Conservation (phyloP, 1,284 basidiomycete genomes). For the Stygiomarasmius scandens region DNA sequence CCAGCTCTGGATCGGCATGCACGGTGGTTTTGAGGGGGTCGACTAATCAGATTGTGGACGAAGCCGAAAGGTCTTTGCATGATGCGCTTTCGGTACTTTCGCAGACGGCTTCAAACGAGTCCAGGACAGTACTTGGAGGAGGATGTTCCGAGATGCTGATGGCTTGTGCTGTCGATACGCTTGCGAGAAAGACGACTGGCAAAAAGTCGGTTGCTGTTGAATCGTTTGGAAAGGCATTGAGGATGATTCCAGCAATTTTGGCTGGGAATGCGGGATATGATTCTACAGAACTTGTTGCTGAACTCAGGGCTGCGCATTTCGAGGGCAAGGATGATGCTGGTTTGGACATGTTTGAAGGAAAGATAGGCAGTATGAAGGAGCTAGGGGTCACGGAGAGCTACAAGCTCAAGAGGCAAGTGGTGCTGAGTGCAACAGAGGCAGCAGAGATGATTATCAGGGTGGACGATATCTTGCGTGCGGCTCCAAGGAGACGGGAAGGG, state of each 20-base stretch:
- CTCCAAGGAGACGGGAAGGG: constrained; percentile 67
- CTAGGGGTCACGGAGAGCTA: constrained; percentile 95
- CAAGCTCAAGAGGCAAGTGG: constrained; percentile 96
- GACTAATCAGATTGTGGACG: constrained; percentile 98
- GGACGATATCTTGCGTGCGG: constrained; percentile 61
- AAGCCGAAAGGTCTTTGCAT: constrained; percentile 96
- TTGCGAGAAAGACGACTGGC: constrained; percentile 80
- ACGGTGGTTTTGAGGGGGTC: constrained; percentile 97
- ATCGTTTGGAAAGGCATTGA: constrained; percentile 85
- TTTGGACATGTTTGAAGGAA: constrained; percentile 45
- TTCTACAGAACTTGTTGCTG: constrained; percentile 92
- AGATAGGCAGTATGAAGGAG: constrained; percentile 85
- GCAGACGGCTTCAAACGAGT: constrained; percentile 93
- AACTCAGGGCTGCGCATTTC: constrained; percentile 88
- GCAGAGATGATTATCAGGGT: constrained; percentile 97
- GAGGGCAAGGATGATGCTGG: constrained; percentile 55
- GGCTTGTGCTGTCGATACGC: constrained; percentile 93
- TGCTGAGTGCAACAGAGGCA: constrained; percentile 93
- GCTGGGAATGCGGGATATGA: constrained; percentile 99
- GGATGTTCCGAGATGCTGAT: constrained; percentile 99
- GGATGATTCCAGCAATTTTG: constrained; percentile 95
- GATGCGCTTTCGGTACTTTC: constrained; percentile 97
- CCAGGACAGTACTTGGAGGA: constrained; percentile 90
- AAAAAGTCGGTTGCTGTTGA: constrained; percentile 97
- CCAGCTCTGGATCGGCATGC: constrained; percentile 68